These are phyloP conservation scores for Eucommia ulmoides DNA, from an alignment of 257 asterid genomes.

Conservation along the genomic window DNA sequence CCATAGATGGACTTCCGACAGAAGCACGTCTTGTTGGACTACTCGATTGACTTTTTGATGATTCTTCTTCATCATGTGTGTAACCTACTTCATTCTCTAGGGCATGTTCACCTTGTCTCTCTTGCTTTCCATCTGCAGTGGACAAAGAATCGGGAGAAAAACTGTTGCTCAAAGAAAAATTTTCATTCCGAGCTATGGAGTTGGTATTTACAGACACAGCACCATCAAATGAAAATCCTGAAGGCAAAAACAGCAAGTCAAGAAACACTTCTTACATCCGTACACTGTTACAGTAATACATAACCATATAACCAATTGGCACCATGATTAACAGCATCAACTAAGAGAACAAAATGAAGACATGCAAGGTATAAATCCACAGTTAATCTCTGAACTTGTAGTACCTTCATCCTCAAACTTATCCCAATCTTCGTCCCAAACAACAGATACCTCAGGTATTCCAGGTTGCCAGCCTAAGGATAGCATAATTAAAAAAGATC, in stretches of 20 bases:
- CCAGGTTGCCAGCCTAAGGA: conserved; percentile 95
- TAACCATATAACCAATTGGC: background rate
- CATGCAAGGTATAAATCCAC: background rate
- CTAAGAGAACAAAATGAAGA: background rate
- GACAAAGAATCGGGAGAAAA: conserved; percentile 48
- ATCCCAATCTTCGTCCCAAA: conserved; percentile 99
- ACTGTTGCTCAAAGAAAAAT: conserved; percentile 47
- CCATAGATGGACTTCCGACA: conserved; percentile 60
- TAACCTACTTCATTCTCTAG: conserved; percentile 54
- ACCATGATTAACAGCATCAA: background rate
- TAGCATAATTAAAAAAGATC: background rate
- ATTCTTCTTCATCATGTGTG: conserved; percentile 57
- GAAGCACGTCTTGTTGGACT: conserved; percentile 52
- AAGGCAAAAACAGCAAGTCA: conserved; percentile 12
- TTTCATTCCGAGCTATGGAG: conserved; percentile 32
- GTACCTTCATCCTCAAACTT: conserved; percentile 96
- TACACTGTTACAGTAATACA: background rate
- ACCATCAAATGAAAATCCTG: conserved; percentile 82
- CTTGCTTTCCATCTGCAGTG: conserved; percentile 44
- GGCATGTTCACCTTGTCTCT: conserved; percentile 27
- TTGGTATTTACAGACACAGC: conserved; percentile 41
- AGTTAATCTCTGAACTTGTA: background rate
- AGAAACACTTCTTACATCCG: background rate
- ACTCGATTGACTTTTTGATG: conserved; percentile 52
- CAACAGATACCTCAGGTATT: conserved; percentile 65